These are phyloP conservation scores for Aphanomyces euteiches DNA, from an alignment of 352 stramenopile genomes.

Conservation along the genomic window DNA sequence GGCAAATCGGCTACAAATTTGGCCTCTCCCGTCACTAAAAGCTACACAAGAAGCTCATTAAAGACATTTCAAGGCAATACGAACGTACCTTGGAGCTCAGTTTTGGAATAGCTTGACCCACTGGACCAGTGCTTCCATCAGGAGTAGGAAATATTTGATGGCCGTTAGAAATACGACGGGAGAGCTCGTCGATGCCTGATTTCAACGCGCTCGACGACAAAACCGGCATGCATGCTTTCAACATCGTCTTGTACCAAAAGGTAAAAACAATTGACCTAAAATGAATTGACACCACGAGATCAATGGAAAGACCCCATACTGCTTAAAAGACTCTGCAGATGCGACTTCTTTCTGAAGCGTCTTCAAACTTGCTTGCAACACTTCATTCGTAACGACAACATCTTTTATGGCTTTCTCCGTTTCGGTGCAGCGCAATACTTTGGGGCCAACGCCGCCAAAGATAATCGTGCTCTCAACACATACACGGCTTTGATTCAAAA, in stretches of 20 bases:
- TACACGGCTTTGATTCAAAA: constrained; percentile 27
- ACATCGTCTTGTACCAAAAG: constrained; percentile 38
- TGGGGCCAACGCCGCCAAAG: constrained; percentile 41
- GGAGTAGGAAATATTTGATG: constrained; percentile 37
- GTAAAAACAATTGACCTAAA: constrained; percentile 38
- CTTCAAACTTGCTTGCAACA: constrained; percentile 20
- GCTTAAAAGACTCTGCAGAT: constrained; percentile 1
- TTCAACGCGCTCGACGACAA: constrained; percentile 29
- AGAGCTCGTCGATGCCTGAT: constrained; percentile 30
- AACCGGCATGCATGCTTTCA: constrained; percentile 13
- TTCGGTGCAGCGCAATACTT: constrained; percentile 32
- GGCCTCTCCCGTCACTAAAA: constrained; percentile 48
- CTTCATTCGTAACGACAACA: constrained; percentile 30
- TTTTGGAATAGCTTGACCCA: constrained; percentile 43
- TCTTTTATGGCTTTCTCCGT: constrained; percentile 35
- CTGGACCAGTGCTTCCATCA: constrained; percentile 32
- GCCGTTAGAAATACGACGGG: constrained; percentile 33
- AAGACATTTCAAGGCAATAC: background rate
- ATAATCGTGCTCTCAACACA: constrained; percentile 34
- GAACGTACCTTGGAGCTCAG: constrained; percentile 32
- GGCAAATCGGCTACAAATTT: constrained; percentile 43
- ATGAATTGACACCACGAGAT: constrained; percentile 10
- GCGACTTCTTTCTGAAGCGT: constrained; percentile 32
- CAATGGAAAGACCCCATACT: constrained; percentile 33
- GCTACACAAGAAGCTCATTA: background rate